A percentile compares a stretch with the other conserved stretches of the same genome.
phyloP scores from a whole-genome alignment of 2,329 filamentous ascomycete species.

The Thielaviopsis euricoi region DNA sequence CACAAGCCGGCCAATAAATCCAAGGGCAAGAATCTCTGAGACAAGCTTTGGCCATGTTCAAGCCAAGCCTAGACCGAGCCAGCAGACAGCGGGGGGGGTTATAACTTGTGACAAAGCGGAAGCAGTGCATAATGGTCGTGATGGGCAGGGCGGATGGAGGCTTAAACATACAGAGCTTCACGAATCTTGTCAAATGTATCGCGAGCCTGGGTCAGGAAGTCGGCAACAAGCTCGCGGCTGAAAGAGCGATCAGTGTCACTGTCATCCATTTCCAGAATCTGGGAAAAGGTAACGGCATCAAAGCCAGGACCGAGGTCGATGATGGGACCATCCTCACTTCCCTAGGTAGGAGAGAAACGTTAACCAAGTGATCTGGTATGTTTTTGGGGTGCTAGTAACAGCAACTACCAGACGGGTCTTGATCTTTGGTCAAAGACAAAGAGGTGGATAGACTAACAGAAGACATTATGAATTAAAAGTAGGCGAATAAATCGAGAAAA shows the following conservation, averaged over 20 bases:
- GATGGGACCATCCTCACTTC: slow-evolving; percentile 25
- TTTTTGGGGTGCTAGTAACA: neutral
- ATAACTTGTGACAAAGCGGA: neutral
- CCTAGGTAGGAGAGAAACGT: slow-evolving; percentile 21
- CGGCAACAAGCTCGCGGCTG: slow-evolving; percentile 72
- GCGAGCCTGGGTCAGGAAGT: slow-evolving; percentile 85
- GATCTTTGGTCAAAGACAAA: neutral
- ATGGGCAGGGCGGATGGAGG: neutral
- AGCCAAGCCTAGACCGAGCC: too few relatives aligned
- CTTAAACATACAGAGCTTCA: slow-evolving; percentile 51
- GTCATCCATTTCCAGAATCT: slow-evolving; percentile 98
- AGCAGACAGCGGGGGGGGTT: neutral
- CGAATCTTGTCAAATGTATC: slow-evolving; percentile 80
- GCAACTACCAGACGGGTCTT: too few relatives aligned
- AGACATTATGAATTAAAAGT: neutral
- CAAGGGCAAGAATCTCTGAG: neutral
- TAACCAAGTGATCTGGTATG: neutral
- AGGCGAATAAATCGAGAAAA: neutral
- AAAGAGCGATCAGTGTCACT: slow-evolving; percentile 73
- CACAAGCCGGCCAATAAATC: neutral
- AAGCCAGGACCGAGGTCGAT: slow-evolving; percentile 56
- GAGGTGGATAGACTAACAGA: neutral
- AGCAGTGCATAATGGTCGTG: neutral
- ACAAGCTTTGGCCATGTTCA: neutral
- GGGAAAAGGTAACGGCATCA: slow-evolving; percentile 67